phyloP scores from a whole-genome alignment of 2,329 filamentous ascomycete genomes.

The Trichoderma cornu-damae region DNA sequence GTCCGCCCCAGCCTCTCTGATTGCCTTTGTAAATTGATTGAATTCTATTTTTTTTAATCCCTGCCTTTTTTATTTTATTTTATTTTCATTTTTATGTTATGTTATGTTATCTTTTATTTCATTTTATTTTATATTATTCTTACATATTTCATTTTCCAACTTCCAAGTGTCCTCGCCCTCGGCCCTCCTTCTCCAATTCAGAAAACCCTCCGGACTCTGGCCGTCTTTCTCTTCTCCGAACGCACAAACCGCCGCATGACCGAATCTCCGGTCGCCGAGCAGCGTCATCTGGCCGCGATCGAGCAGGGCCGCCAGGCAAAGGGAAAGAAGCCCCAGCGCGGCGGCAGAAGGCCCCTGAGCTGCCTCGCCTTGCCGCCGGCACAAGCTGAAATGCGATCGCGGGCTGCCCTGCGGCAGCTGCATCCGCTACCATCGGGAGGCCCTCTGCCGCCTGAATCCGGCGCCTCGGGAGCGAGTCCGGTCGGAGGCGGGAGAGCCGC shows the following conservation, averaged over 20 bases:
- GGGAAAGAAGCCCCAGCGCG: slow-evolving; percentile 1
- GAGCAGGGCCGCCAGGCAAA: neutral
- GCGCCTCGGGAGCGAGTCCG: slow-evolving; percentile 14
- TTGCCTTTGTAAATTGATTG: too few relatives aligned
- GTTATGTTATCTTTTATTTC: neutral
- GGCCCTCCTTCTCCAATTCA: neutral
- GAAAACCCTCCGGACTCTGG: neutral
- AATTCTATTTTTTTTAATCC: too few relatives aligned
- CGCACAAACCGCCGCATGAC: neutral
- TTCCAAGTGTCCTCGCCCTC: too few relatives aligned
- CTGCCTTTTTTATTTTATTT: too few relatives aligned
- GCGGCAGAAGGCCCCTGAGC: slow-evolving; percentile 24
- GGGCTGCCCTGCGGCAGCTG: slow-evolving; percentile 31
- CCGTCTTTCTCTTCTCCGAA: neutral
- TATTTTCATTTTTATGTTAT: too few relatives aligned
- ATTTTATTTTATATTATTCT: neutral
- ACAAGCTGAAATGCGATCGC: slow-evolving; percentile 32
- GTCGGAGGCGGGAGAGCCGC: neutral
- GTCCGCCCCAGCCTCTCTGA: too few relatives aligned
- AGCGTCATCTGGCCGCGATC: neutral
- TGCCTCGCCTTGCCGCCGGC: slow-evolving; percentile 31
- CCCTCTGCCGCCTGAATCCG: slow-evolving; percentile 29
- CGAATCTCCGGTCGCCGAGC: slow-evolving; percentile 7
- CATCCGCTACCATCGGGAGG: slow-evolving; percentile 28
- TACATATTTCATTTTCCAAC: neutral